Evolutionary conservation across 78 protist genomes (phyloP).

Genomic region (Capsaspora owczarzaki): DNA sequence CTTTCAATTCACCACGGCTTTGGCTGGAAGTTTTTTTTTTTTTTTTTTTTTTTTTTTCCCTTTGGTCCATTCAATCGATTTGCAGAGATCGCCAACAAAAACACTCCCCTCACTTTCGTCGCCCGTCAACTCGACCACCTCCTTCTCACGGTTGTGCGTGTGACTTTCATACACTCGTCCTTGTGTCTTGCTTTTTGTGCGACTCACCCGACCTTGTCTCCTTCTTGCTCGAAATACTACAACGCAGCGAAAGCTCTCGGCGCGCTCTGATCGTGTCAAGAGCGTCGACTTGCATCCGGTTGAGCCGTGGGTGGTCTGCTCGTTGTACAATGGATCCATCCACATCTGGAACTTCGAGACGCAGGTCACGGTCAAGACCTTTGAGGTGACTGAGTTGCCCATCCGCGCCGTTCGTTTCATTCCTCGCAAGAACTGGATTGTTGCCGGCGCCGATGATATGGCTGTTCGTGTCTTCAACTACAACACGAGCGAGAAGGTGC

Average conservation of each 20-base stretch:
- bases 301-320: slow-evolving; percentile 90
- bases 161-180: neutral
- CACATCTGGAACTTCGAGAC: slow-evolving; percentile 88
- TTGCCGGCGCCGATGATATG: slow-evolving; percentile 88
- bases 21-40: no score
- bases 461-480: slow-evolving; percentile 86
- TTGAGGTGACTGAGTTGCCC: slow-evolving; percentile 81
- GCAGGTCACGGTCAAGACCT: slow-evolving; percentile 81
- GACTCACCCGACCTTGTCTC: no score
- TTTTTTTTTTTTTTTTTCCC: no score
- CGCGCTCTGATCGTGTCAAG: slow-evolving; percentile 96
- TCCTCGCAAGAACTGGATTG: slow-evolving; percentile 93
- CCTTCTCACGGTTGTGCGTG: neutral
- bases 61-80: neutral
- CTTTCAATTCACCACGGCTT: no score
- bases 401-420: slow-evolving; percentile 87
- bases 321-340: slow-evolving; percentile 89
- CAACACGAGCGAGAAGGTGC: slow-evolving; percentile 92
- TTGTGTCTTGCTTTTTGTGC: neutral
- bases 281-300: slow-evolving; percentile 94
- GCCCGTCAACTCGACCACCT: neutral
- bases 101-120: neutral
- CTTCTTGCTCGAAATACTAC: no score
- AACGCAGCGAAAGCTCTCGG: slow-evolving; percentile 68
- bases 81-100: neutral